A percentile compares a stretch with the other conserved stretches of the same genome.
Evolutionary conservation across 176 grass and related monocot species (phyloP).

Genomic region (Cymbopogon citratus): DNA sequence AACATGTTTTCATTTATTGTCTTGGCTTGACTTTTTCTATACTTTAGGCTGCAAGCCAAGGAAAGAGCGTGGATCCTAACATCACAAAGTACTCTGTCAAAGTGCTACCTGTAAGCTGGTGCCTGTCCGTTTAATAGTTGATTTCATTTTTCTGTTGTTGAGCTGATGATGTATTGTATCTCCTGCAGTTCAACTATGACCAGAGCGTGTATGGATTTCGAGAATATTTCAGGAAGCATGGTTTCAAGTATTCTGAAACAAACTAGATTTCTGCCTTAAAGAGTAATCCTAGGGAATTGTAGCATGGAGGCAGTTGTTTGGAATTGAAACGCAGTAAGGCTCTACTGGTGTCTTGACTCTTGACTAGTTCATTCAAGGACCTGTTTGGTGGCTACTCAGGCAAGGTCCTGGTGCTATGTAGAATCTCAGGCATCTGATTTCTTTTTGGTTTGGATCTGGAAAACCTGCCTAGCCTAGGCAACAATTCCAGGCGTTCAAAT

Average conservation of each 20-base stretch:
- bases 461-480: too few relatives aligned
- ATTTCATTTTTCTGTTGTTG: neutral
- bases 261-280: slow-evolving; percentile 24
- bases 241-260: slow-evolving; percentile 45
- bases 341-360: neutral
- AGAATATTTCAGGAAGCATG: slow-evolving; percentile 81
- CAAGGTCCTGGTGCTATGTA: too few relatives aligned
- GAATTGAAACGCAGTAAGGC: neutral
- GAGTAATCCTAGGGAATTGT: neutral
- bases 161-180: neutral
- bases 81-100: too few relatives aligned
- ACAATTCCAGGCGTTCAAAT: too few relatives aligned
- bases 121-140: neutral
- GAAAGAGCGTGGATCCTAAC: slow-evolving; percentile 43
- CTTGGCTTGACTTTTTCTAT: neutral
- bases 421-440: too few relatives aligned
- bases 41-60: slow-evolving; percentile 55
- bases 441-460: too few relatives aligned
- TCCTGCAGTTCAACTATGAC: slow-evolving; percentile 78
- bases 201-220: slow-evolving; percentile 69
- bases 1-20: neutral
- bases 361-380: too few relatives aligned
- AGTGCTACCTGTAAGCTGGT: slow-evolving; percentile 49
- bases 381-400: too few relatives aligned
- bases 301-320: neutral